phyloP scores from a whole-genome alignment of 768 basidiomycete species.

The Suillus ampliporus region DNA sequence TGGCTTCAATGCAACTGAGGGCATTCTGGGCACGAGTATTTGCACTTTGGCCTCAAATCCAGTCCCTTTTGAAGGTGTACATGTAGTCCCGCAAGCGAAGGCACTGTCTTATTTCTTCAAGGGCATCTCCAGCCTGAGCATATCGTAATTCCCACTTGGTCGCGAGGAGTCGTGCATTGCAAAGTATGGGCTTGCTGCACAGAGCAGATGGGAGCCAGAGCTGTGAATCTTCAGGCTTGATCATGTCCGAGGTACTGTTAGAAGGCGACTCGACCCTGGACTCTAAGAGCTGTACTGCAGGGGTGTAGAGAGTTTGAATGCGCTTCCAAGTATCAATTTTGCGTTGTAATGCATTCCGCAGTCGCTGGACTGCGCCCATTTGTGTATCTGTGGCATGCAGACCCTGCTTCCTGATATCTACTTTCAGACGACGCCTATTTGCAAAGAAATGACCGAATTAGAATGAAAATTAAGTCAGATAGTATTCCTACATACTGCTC shows the following conservation, averaged over 20 bases:
- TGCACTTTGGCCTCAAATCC: not conserved
- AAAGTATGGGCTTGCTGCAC: not conserved
- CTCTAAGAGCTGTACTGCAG: not conserved
- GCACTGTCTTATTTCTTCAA: not conserved
- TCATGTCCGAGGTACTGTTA: not conserved
- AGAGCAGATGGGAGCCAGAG: not conserved
- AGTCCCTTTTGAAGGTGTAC: not conserved
- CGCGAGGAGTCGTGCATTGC: not conserved
- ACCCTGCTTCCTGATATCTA: not conserved
- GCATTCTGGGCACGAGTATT: not conserved
- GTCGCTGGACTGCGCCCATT: not conserved
- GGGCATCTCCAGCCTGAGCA: not conserved
- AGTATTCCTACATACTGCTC: slow-evolving; percentile 17
- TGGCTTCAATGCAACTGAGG: not conserved
- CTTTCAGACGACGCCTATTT: not conserved
- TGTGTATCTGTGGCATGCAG: not conserved
- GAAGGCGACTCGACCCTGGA: too few relatives aligned
- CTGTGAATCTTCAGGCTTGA: not conserved
- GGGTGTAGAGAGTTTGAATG: not conserved
- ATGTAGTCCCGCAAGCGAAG: not conserved
- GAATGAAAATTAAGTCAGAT: too few relatives aligned
- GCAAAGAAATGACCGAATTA: not conserved
- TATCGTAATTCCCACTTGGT: not conserved
- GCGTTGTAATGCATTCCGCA: not conserved
- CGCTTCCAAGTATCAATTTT: not conserved